phyloP scores from a whole-genome alignment of 129 eudicot species.

The Erigeron canadensis region DNA sequence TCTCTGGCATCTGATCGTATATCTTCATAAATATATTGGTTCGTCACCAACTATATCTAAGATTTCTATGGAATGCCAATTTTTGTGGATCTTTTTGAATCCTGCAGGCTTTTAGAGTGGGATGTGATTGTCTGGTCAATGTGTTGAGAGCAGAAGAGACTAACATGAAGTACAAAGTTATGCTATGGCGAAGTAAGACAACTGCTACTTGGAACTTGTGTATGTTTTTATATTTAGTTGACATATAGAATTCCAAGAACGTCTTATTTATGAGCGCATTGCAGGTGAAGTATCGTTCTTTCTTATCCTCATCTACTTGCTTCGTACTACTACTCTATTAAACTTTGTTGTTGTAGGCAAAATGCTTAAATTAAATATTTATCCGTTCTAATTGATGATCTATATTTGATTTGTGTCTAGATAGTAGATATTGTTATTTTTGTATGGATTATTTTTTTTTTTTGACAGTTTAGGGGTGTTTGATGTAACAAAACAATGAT shows the following conservation, averaged over 20 bases:
- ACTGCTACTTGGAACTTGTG: conserved; percentile 1
- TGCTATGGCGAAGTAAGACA: not conserved
- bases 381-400: too few species aligned
- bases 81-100: not conserved
- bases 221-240: not conserved
- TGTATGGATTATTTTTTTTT: too few species aligned
- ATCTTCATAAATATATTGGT: not conserved
- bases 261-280: not conserved
- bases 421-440: too few species aligned
- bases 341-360: not conserved
- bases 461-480: too few species aligned
- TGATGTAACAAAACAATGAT: too few species aligned
- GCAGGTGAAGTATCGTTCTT: not conserved
- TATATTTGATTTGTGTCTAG: too few species aligned
- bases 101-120: conserved; percentile 1
- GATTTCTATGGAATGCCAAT: not conserved
- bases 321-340: not conserved
- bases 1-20: not conserved
- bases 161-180: conserved; percentile 7
- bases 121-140: not conserved
- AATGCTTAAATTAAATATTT: too few species aligned
- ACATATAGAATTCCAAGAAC: not conserved
- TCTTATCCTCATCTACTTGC: not conserved
- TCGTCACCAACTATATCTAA: not conserved
- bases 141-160: conserved; percentile 11